Evolutionary conservation across 1,284 basidiomycete species (phyloP).

Genomic region (Coniferiporia weirii): DNA sequence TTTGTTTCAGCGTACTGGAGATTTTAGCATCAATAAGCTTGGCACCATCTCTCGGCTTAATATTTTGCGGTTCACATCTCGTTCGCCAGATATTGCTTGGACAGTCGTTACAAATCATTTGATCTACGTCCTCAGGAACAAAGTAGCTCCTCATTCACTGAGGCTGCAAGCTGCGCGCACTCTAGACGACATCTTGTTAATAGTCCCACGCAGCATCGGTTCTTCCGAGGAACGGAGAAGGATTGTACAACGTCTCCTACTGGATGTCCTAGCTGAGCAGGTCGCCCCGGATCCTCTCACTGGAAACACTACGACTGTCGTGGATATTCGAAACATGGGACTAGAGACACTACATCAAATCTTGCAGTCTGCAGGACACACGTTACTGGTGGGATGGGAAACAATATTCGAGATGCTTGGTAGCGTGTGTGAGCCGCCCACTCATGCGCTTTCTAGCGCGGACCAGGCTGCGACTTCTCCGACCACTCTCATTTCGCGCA

Average conservation of each 20-base stretch:
- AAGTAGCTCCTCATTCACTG: conserved; percentile 68
- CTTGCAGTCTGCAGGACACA: conserved; percentile 87
- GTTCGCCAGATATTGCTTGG: conserved; percentile 83
- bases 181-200: conserved; percentile 74
- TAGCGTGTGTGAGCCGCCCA: conserved; percentile 65
- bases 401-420: conserved; percentile 88
- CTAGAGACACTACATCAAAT: conserved; percentile 87
- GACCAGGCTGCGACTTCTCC: conserved; percentile 38
- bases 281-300: conserved; percentile 52
- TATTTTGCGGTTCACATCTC: conserved; percentile 77
- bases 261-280: conserved; percentile 79
- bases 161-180: conserved; percentile 85
- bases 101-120: conserved; percentile 75
- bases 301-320: conserved; percentile 44
- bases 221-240: conserved; percentile 58
- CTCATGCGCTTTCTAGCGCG: conserved; percentile 34
- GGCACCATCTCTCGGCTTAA: conserved; percentile 79
- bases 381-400: conserved; percentile 87
- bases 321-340: conserved; percentile 83
- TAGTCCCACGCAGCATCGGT: conserved; percentile 64
- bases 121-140: conserved; percentile 64
- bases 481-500: conserved; percentile 34
- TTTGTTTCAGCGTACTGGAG: conserved; percentile 55
- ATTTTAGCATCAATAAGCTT: conserved; percentile 85
- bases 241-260: conserved; percentile 73